Conservation (phyloP, 2,329 filamentous ascomycete genomes). For the Cladosporium oxysporum region DNA sequence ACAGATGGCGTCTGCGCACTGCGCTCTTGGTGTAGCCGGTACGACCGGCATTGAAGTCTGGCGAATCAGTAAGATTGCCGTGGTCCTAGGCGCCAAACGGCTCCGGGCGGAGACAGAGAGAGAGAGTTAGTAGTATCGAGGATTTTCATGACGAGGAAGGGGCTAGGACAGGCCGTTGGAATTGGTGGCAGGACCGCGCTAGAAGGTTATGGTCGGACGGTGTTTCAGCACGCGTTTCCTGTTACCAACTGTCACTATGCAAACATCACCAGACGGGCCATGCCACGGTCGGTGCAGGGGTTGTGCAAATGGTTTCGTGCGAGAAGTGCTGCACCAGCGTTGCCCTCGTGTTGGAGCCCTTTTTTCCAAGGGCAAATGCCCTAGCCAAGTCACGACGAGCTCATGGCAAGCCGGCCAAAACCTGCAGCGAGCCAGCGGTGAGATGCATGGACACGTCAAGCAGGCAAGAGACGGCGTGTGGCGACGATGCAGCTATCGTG, state of each 20-base stretch:
- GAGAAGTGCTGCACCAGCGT: constrained; percentile 14
- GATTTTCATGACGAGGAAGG: constrained; percentile 15
- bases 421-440: constrained; percentile 10
- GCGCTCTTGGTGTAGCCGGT: not conserved
- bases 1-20: constrained; percentile 12
- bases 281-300: constrained; percentile 1
- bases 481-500: not conserved
- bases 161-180: constrained; percentile 11
- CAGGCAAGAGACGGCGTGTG: not conserved
- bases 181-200: constrained; percentile 18
- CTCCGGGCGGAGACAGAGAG: not conserved
- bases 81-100: constrained; percentile 1
- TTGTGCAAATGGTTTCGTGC: not conserved
- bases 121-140: not conserved
- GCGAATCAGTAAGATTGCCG: constrained; percentile 14
- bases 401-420: not conserved
- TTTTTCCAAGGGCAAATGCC: not conserved
- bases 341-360: not conserved
- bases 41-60: not conserved
- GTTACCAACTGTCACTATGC: not conserved
- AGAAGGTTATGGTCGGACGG: constrained; percentile 13
- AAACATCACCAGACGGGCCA: not conserved
- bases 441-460: constrained; percentile 16
- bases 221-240: constrained; percentile 14
- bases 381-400: not conserved